Percentiles rank a stretch among this genome's conserved stretches.
These are phyloP conservation scores for Celoporthe dispersa DNA, from an alignment of 2,329 filamentous ascomycete species.

Conservation along the genomic window DNA sequence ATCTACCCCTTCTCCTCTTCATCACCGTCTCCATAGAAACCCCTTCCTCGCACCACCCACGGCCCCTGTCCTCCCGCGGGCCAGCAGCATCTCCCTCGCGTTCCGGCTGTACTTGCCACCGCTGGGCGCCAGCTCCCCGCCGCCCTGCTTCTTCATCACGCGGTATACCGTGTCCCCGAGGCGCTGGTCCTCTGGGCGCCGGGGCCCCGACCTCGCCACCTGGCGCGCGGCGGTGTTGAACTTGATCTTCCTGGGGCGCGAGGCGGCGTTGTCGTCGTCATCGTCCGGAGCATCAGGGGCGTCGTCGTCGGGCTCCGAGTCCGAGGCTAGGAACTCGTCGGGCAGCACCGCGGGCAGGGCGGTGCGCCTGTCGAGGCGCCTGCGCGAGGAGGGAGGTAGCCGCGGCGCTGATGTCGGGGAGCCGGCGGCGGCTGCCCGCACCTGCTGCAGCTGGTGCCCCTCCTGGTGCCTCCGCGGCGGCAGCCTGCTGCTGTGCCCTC, in stretches of 20 bases:
- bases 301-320: conserved; percentile 46
- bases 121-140: conserved; percentile 55
- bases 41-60: conserved; percentile 40
- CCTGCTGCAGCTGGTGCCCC: conserved; percentile 28
- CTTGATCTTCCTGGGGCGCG: conserved; percentile 47
- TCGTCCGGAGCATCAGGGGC: conserved; percentile 24
- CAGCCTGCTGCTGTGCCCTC: conserved; percentile 35
- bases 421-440: conserved; percentile 21
- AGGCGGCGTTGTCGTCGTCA: conserved; percentile 33
- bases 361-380: conserved; percentile 40
- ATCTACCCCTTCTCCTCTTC: no score
- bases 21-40: conserved; percentile 47
- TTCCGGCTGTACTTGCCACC: conserved; percentile 46
- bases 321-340: conserved; percentile 59
- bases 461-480: conserved; percentile 32
- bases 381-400: conserved; percentile 30
- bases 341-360: conserved; percentile 54
- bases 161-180: conserved; percentile 61
- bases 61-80: conserved; percentile 46
- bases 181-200: conserved; percentile 50
- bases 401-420: conserved; percentile 16
- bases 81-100: conserved; percentile 51
- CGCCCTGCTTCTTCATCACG: conserved; percentile 49
- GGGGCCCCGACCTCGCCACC: conserved; percentile 40
- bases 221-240: conserved; percentile 46